Conservation (phyloP, 2,329 filamentous ascomycete species). For the Aspergillus caelatus region DNA sequence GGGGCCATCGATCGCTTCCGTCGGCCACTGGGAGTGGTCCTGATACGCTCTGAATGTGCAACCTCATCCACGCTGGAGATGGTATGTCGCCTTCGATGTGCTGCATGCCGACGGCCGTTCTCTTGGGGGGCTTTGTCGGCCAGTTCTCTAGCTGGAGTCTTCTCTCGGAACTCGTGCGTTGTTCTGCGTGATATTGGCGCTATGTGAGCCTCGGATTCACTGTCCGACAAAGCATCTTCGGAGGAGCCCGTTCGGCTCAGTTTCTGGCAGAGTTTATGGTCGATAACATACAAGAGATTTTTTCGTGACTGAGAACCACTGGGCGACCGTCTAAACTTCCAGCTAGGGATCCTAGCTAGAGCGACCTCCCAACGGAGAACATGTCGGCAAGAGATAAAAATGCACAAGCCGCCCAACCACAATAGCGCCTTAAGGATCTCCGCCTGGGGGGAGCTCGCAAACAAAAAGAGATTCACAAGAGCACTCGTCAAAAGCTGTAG, state of each 20-base stretch:
- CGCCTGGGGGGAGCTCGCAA: constrained; percentile 79
- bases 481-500: constrained; percentile 82
- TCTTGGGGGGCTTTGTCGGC: constrained; percentile 29
- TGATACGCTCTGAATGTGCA: constrained; percentile 29
- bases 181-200: constrained; percentile 40
- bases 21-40: constrained; percentile 64
- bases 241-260: constrained; percentile 47
- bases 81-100: constrained; percentile 51
- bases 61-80: constrained; percentile 50
- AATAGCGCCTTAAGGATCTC: constrained; percentile 82
- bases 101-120: constrained; percentile 18
- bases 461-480: constrained; percentile 77
- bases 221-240: constrained; percentile 41
- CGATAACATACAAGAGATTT: constrained; percentile 44
- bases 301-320: constrained; percentile 39
- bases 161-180: constrained; percentile 23
- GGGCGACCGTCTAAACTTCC: constrained; percentile 73
- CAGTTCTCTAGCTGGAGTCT: constrained; percentile 18
- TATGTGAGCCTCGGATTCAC: constrained; percentile 33
- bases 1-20: constrained; percentile 67
- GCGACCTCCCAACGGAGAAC: constrained; percentile 82
- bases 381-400: constrained; percentile 72
- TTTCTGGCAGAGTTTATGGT: constrained; percentile 52
- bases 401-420: constrained; percentile 77
- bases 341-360: constrained; percentile 84